Evolutionary conservation across 1,139 yeast genomes (phyloP).

Genomic region (Yamadazyma buinensis): DNA sequence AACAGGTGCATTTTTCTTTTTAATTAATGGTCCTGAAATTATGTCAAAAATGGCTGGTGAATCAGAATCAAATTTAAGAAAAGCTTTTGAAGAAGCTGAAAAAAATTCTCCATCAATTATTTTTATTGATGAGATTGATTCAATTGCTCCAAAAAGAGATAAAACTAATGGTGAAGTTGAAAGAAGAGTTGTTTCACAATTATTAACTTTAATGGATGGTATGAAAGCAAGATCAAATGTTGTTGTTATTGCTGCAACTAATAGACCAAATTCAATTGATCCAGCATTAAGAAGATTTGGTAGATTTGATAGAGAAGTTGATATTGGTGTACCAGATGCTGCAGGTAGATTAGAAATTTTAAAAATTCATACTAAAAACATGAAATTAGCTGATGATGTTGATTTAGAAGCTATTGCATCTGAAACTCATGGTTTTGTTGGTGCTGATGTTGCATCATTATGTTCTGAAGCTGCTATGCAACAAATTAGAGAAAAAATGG

Average conservation of each 20-base stretch:
- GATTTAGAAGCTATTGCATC: conserved; percentile 82
- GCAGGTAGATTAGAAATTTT: conserved; percentile 96
- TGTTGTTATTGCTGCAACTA: conserved; percentile 86
- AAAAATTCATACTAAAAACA: conserved; percentile 84
- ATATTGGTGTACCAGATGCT: conserved; percentile 98
- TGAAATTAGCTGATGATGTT: conserved; percentile 94
- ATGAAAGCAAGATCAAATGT: conserved; percentile 98
- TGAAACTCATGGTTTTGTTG: conserved; percentile 95
- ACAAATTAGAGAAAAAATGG: conserved; percentile 99
- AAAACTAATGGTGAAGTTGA: conserved; percentile 98
- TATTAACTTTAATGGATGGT: conserved; percentile 97
- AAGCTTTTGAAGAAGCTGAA: conserved; percentile 99
- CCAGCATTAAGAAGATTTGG: conserved; percentile 99
- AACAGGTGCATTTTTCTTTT: conserved; percentile 97
- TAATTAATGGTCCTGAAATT: conserved; percentile 99
- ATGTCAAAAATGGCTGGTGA: conserved; percentile 99
- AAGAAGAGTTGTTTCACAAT: conserved; percentile 96
- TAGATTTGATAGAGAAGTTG: conserved; percentile 98
- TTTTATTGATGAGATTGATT: conserved; percentile 97
- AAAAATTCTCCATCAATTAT: conserved; percentile 97
- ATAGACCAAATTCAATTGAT: conserved; percentile 97
- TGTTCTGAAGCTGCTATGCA: conserved; percentile 96
- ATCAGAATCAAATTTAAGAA: conserved; percentile 93
- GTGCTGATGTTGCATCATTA: conserved; percentile 77
- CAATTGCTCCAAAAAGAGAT: conserved; percentile 99